Evolutionary conservation across 495 filamentous ascomycete species (phyloP), one percentile per base, ranked within the genome.

Genomic region (Neurospora tetrasperma): DNA sequence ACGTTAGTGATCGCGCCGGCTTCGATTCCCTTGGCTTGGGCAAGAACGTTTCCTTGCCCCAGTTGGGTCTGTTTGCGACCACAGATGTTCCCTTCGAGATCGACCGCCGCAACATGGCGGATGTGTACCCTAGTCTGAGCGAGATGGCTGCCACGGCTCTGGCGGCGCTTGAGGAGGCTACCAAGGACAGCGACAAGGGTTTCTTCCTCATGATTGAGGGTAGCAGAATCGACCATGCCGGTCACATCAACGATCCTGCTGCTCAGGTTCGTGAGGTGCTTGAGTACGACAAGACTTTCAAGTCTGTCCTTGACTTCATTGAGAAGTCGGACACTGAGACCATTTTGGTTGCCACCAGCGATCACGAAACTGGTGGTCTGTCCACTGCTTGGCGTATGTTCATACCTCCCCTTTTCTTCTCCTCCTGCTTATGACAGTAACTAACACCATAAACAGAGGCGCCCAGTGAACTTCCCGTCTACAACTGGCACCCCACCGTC

Each of bases 141-240:
- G 95, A 97, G 80, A 98, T 98, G 96, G 87, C 96, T 3, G 85
- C 86, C 72, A 92, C 92, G 31, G 96, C 96, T 4, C 78, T 98
- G 73, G 88, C 83, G 40, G 90, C 91, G 3, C 86, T 99, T 18
- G 89, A 90, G 73, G 88, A 89, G n/a, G 96, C 95, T 0, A 98
- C 96, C 0, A 85, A 88, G 78, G 87, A 93, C 77, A 93, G 88
- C 71, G 93, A 98, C 35, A 88, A 97, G 80, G 96, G 96, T 1
- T 99, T 99, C 86, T 98, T 99, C 84, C 80, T 99, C 73, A 96
- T 99, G 95, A 95, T 99, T 73, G 96, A 99, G 80, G 96, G 96
- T 6, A 94, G 92, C 75, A 87, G 96, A 42, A 98, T 99, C 75
- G 96, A 99, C 75, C 96, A 99, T 80, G 94, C 96, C 3, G 96